Base-by-base conservation (phyloP, 202 grass and related monocot species). In the Setaria viridis region DNA sequence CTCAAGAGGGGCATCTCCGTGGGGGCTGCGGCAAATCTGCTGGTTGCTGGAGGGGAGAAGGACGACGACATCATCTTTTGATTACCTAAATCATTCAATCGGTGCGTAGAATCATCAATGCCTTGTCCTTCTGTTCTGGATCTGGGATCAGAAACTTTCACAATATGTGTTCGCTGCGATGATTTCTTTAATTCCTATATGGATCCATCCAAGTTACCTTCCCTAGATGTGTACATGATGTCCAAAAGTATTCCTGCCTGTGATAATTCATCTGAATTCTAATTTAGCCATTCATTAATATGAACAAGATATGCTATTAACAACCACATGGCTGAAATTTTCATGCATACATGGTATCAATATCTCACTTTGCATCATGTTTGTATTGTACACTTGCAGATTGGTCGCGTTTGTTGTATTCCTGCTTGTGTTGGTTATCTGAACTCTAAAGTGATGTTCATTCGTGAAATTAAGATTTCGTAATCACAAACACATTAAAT, bases 11-110 rank as follows among this genome's bases (percentile, higher is more conserved):
- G 93, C 4, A 90, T 94, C 64, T 94, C 91, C 6, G 29, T 86
- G 41, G 79, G 78, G 6, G 47, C 84, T 2, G 86, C 91, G 0
- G 62, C 79, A 57, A 93, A 91, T 68, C 70, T 97, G 74, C 84
- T 94, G 3, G 67, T 82, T 7, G 79, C 85, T 43, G 93, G 87
- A 6, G 85, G 82, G 4, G 82, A 93, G 48, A 95, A 71, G 88
- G 95, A 98, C 79, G 89, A 86, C 9, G 95, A 94, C 67, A 90
- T 98, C 71, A 98, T 98, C 81, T 98, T 98, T 43, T 97, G 72
- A 97, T 82, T 25, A 13, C 69, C 12, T 32, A 3, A 37, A 17
- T 32, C 13, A 78, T 82, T 85, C 79, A 82, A 77, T 71, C 55
- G 88, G 88, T 90, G 88, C 65, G 88, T 82, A 68, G 59, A 6